Base-by-base conservation (phyloP, 129 eudicot species). In the Chrysanthemum makinoi region DNA sequence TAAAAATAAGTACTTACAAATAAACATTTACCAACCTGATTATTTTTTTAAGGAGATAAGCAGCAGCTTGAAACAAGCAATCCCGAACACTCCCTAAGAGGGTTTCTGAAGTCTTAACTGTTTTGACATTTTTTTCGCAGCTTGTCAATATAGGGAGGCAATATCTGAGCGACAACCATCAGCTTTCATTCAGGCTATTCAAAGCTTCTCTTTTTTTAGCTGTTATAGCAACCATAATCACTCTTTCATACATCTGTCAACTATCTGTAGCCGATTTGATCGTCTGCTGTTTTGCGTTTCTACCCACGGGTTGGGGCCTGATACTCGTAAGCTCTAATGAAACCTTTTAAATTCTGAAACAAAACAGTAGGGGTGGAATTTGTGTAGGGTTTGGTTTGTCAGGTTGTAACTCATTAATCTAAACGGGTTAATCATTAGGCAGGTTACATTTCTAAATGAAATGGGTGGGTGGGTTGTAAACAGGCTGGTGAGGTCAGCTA, bases 271-370 rank as follows among this genome's bases (percentile, higher is more conserved):
- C 69, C 69, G 96, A 89, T 81, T 66, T 93, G 69, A 52, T 87
- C 5, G 89, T 89, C 11, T 89, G 98, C 77, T 89, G 88, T 76
- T 80, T 93, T 12, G 98, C 95, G n/a, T 93, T 93, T 80, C 70
- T 93, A 14, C 98, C 98, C 4, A 93, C 98, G 2, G 98, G 96
- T 9, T 93, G 98, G 98, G 98, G 98, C 46, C 78, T 93, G 72
- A 92, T 92, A 46, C 66, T 92, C 82, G 98, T 89, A 77, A 89
- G 93, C 65, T 69, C 52, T 22, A 14, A 11, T 10, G 20, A 65
- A 4, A 72, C 22, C 7, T 4, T 8, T 15, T 2, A 7, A 6
- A 33, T 33, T 52, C 74, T 15, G 66, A 70, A 55, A 20, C 44
- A 5, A 20, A 18, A 35, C 1, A 7, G 8, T 6, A 35, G 7